phyloP scores from a whole-genome alignment of 139 green algal species.

The Raphidocelis subcapitata region DNA sequence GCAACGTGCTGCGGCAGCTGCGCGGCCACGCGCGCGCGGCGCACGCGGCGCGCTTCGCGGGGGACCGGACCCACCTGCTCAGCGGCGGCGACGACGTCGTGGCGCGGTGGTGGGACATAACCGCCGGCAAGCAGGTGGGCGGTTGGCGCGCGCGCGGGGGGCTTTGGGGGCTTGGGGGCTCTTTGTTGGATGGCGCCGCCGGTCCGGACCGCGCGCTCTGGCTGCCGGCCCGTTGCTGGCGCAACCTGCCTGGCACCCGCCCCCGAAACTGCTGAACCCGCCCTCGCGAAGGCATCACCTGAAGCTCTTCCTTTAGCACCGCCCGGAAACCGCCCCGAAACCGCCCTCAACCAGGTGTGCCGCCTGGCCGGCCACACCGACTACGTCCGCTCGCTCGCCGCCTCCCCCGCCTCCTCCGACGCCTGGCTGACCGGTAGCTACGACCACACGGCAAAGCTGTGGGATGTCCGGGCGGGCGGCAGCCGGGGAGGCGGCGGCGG shows the following conservation, averaged over 20 bases:
- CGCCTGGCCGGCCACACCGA: conserved; percentile 80
- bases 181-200: no score
- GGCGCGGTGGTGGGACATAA: conserved; percentile 80
- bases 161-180: no score
- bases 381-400: conserved; percentile 76
- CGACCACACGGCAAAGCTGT: conserved; percentile 84
- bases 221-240: no score
- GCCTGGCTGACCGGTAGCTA: conserved; percentile 77
- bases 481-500: background rate
- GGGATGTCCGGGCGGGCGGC: conserved; percentile 68
- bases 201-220: no score
- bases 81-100: conserved; percentile 85
- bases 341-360: no score
- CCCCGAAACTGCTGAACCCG: no score
- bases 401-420: conserved; percentile 48
- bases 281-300: no score
- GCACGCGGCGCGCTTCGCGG: conserved; percentile 65
- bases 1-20: conserved; percentile 83
- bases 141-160: background rate
- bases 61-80: conserved; percentile 78
- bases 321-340: no score
- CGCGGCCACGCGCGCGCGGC: conserved; percentile 77
- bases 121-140: conserved; percentile 52
- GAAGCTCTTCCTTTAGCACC: no score
- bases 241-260: no score